Percentiles rank a stretch among this genome's conserved stretches.
Conservation (phyloP, 495 filamentous ascomycete genomes). For the Aspergillus campestris region DNA sequence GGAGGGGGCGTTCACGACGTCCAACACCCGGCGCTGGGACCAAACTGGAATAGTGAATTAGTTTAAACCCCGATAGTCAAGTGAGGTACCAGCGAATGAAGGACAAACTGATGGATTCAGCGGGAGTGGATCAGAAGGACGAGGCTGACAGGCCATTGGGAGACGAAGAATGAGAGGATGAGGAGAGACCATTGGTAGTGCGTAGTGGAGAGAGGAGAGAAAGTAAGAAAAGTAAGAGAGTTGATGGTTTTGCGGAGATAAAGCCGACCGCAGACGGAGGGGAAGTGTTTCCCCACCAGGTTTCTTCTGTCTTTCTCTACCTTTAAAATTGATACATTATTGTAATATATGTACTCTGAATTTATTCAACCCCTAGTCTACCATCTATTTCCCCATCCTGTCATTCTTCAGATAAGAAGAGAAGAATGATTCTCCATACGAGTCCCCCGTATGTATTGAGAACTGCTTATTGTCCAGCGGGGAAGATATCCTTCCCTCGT, state of each 20-base stretch:
- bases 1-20: background rate
- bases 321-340: too few relatives aligned
- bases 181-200: conserved; percentile 1
- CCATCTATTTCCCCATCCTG: too few relatives aligned
- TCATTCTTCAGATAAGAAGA: background rate
- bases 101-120: conserved; percentile 7
- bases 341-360: too few relatives aligned
- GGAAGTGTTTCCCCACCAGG: too few relatives aligned
- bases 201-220: background rate
- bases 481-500: too few relatives aligned
- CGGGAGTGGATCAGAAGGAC: conserved; percentile 5
- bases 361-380: too few relatives aligned
- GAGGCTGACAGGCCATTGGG: conserved; percentile 4
- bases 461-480: too few relatives aligned
- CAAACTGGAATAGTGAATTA: conserved; percentile 6
- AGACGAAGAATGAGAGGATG: background rate
- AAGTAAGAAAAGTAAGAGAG: background rate
- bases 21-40: conserved; percentile 2
- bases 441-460: too few relatives aligned
- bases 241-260: too few relatives aligned
- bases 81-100: conserved; percentile 10
- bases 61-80: conserved; percentile 5
- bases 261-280: too few relatives aligned
- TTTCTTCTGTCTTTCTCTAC: too few relatives aligned
- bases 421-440: too few relatives aligned